Conservation (phyloP, 345 rosid genomes). For the Salix udensis region DNA sequence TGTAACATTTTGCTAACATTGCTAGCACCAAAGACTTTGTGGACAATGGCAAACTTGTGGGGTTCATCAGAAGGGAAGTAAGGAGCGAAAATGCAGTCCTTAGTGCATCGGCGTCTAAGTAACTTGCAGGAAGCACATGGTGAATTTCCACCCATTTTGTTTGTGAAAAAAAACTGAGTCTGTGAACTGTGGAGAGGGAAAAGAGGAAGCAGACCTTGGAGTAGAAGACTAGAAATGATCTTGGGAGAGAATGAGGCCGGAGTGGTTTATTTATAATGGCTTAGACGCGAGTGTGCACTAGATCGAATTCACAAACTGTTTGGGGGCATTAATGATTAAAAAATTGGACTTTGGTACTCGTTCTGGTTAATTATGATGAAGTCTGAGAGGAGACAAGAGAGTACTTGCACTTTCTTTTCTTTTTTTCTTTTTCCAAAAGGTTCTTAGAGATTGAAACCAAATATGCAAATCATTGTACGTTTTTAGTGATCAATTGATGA, state of each 20-base stretch:
- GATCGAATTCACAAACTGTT: constrained; percentile 9
- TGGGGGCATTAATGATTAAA: constrained; percentile 4
- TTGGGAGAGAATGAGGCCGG: constrained; percentile 12
- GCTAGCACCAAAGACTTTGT: constrained; percentile 35
- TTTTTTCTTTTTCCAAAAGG: background rate
- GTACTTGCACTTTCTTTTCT: background rate
- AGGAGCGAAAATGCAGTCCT: constrained; percentile 26
- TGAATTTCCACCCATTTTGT: constrained; percentile 25
- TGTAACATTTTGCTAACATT: constrained; percentile 33
- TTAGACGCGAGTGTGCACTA: background rate
- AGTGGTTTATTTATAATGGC: constrained; percentile 26
- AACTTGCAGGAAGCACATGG: constrained; percentile 32
- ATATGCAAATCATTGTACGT: background rate
- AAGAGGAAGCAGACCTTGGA: background rate
- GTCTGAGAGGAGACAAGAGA: background rate
- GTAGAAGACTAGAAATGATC: background rate
- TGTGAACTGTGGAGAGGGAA: background rate
- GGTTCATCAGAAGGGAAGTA: constrained; percentile 32
- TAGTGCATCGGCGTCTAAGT: constrained; percentile 25
- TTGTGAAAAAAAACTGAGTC: background rate
- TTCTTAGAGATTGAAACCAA: background rate
- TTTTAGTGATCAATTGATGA: background rate
- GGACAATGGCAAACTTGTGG: constrained; percentile 31
- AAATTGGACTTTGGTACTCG: background rate
- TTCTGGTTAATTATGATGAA: background rate